These are phyloP conservation scores for Suillus bovinus DNA, from an alignment of 768 basidiomycete genomes.

Conservation along the genomic window DNA sequence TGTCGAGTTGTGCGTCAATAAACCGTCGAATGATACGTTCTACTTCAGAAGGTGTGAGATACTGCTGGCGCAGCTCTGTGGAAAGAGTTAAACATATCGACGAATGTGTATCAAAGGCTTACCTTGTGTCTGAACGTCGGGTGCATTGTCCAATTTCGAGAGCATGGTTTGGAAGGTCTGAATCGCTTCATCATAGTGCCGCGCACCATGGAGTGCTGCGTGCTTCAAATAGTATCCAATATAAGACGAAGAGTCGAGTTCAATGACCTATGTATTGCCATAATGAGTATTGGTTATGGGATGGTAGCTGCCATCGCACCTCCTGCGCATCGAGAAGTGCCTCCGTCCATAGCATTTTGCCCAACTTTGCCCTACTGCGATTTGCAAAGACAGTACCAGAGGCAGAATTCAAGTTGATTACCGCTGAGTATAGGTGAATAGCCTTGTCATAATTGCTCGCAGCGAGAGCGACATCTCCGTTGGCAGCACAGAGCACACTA, in stretches of 20 bases:
- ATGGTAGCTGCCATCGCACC: too few relatives aligned
- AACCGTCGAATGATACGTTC: not conserved
- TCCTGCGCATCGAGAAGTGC: too few relatives aligned
- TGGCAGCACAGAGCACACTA: too few relatives aligned
- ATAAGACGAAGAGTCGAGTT: not conserved
- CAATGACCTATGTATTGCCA: not conserved
- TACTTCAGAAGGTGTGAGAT: not conserved
- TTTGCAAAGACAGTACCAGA: too few relatives aligned
- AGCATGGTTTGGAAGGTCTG: not conserved
- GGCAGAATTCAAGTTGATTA: too few relatives aligned
- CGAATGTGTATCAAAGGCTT: too few relatives aligned
- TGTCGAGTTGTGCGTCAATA: not conserved
- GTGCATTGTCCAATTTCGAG: not conserved
- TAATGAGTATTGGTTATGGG: not conserved
- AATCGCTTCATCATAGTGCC: not conserved
- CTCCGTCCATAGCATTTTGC: too few relatives aligned
- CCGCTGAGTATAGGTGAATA: too few relatives aligned
- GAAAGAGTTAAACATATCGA: too few relatives aligned
- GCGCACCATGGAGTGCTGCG: not conserved
- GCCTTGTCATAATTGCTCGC: too few relatives aligned
- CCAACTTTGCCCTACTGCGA: too few relatives aligned
- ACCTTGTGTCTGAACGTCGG: not conserved
- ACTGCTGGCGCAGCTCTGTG: not conserved
- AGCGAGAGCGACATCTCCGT: too few relatives aligned
- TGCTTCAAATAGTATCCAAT: not conserved